A percentile compares a stretch with the other conserved stretches of the same genome.
phyloP scores from a whole-genome alignment of 2,329 filamentous ascomycete genomes.

The Ophiostoma perfectum region DNA sequence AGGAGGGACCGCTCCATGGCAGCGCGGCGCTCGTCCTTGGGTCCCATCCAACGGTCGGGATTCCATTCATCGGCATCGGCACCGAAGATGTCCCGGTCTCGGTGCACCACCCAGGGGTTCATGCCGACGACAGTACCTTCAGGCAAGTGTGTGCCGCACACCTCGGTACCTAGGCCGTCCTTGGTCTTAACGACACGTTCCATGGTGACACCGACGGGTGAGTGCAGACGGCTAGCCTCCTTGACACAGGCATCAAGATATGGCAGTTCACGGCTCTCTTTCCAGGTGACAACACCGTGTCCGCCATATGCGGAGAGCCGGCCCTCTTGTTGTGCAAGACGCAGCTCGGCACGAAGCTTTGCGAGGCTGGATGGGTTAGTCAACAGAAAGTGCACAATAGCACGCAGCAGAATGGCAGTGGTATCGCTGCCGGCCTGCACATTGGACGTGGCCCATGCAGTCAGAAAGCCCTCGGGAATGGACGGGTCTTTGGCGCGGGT shows the following conservation, averaged over 20 bases:
- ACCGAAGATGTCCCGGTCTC: constrained; percentile 41
- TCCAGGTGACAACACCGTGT: constrained; percentile 17
- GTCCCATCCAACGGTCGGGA: constrained; percentile 45
- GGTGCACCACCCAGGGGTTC: constrained; percentile 37
- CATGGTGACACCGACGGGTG: constrained; percentile 43
- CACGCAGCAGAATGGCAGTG: constrained; percentile 33
- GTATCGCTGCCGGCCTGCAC: constrained; percentile 36
- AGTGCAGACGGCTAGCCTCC: constrained; percentile 47
- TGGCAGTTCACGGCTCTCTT: constrained; percentile 31
- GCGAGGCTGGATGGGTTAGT: constrained; percentile 30
- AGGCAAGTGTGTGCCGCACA: constrained; percentile 35
- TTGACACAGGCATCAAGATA: constrained; percentile 49
- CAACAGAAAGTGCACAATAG: constrained; percentile 36
- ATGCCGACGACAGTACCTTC: constrained; percentile 39
- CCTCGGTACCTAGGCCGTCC: constrained; percentile 29
- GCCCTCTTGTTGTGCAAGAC: constrained; percentile 22
- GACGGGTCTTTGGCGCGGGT: constrained; percentile 25
- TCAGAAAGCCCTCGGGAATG: constrained; percentile 28
- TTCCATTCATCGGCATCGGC: constrained; percentile 41
- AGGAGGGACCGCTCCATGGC: constrained; percentile 32
- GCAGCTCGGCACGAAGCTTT: constrained; percentile 35
- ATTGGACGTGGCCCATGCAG: constrained; percentile 35
- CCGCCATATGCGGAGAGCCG: constrained; percentile 6
- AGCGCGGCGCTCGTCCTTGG: constrained; percentile 32
- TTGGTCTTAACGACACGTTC: constrained; percentile 44